Conservation (phyloP, 192 early-diverging fungal genomes). For the Gamsiella multidivaricata region DNA sequence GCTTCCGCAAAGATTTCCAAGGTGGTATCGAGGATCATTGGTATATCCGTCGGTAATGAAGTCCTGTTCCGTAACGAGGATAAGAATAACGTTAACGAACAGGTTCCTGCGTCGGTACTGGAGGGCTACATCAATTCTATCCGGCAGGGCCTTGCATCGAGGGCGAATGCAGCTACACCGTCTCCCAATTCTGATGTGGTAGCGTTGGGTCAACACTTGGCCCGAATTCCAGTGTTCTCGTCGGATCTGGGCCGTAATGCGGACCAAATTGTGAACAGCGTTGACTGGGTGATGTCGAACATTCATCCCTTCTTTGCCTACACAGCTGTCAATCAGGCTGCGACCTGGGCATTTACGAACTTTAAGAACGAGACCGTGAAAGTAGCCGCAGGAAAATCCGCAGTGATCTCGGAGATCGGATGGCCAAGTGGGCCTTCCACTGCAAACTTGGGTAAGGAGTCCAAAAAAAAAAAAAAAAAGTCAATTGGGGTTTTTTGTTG, state of each 20-base stretch:
- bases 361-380: slow-evolving; percentile 55
- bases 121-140: slow-evolving; percentile 60
- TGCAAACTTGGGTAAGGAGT: slow-evolving; percentile 21
- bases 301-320: slow-evolving; percentile 79
- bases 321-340: slow-evolving; percentile 54
- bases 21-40: slow-evolving; percentile 60
- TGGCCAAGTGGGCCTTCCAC: slow-evolving; percentile 66
- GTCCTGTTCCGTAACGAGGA: slow-evolving; percentile 70
- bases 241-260: slow-evolving; percentile 54
- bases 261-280: slow-evolving; percentile 59
- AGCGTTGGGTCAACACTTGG: slow-evolving; percentile 54
- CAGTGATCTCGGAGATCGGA: slow-evolving; percentile 75
- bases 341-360: slow-evolving; percentile 66
- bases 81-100: not conserved
- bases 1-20: slow-evolving; percentile 27
- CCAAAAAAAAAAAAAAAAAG: not conserved
- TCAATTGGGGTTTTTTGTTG: not conserved
- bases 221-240: slow-evolving; percentile 48
- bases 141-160: slow-evolving; percentile 54
- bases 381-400: slow-evolving; percentile 60
- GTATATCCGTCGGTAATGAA: slow-evolving; percentile 73
- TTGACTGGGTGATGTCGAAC: slow-evolving; percentile 71
- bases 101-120: slow-evolving; percentile 48
- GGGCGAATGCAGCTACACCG: slow-evolving; percentile 52
- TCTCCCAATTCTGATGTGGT: slow-evolving; percentile 33